Evolutionary conservation across 2,329 filamentous ascomycete genomes (phyloP), one percentile per base, ranked within the genome.

Genomic region (Pseudogymnoascus pannorum): DNA sequence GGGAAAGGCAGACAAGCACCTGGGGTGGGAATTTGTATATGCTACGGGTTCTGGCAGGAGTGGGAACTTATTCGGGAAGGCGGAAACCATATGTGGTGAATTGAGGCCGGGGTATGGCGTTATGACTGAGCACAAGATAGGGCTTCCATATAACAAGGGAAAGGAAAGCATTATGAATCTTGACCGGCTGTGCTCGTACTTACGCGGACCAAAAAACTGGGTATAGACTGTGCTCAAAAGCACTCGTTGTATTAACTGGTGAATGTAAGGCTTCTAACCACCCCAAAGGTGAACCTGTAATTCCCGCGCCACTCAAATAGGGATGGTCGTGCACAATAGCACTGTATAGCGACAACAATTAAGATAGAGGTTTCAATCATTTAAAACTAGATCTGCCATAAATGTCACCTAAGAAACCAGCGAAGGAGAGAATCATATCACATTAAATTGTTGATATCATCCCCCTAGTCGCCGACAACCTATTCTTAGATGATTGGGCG

Each of bases 81-180:
- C 36, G 29, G 57, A 54, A 31, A 54, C 48, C 48, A 54, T 31
- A 31, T 8, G 48, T 54, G 48, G 48, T 54, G 26, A 54, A 31
- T 31, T 33, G 48, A 54, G 48, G 48, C 48, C 48, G 48, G 48
- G 48, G 48, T 54, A 54, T 31, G 48, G 48, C 48, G 48, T 54
- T 54, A 54, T 26, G 26, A 54, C 48, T 54, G 48, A 54, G 26
- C 24, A 54, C 48, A 54, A 54, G 48, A 54, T 54, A 54, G 48
- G 20, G 26, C 48, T 31, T 54, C 26, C 48, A 54, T 54, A 31
- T 31, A 54, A 54, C 48, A 54, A 18, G 48, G 48, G 48, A 54
- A 54, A 54, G 31, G 48, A 31, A 54, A 14, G 26, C 24, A 54
- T 54, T 54, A 54, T 54, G 48, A 54, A 54, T 54, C 48, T 54